Conservation (phyloP, 164 flowering plant species). For the Buxus sempervirens region DNA sequence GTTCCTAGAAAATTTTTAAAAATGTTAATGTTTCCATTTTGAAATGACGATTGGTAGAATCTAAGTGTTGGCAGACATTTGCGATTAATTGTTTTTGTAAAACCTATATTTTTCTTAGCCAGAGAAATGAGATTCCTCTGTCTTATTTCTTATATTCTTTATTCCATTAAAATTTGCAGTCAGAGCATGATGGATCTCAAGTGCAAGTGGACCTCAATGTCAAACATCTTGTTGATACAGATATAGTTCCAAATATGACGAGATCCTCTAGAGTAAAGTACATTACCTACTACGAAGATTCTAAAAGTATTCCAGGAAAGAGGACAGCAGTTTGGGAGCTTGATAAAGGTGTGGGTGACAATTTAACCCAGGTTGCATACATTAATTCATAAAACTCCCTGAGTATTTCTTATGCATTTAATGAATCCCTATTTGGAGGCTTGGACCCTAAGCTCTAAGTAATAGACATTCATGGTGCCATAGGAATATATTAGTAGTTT, state of each 20-base stretch:
- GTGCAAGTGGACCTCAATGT: constrained; percentile 79
- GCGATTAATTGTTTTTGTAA: neutral
- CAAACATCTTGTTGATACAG: constrained; percentile 57
- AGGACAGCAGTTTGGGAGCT: constrained; percentile 97
- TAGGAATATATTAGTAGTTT: too few species aligned
- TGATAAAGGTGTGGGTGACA: constrained; percentile 57
- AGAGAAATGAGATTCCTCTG: neutral
- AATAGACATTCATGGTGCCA: too few species aligned
- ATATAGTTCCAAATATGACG: constrained; percentile 89
- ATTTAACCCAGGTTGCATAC: too few species aligned
- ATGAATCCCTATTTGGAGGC: too few species aligned
- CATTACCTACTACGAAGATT: constrained; percentile 93
- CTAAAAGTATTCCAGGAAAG: constrained; percentile 86
- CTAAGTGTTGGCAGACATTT: neutral
- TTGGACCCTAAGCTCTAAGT: too few species aligned
- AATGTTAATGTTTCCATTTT: neutral
- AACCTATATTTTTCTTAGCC: neutral
- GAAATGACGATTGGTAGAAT: neutral
- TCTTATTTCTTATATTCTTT: too few species aligned
- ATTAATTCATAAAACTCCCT: too few species aligned
- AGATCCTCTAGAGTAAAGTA: constrained; percentile 76
- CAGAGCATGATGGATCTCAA: constrained; percentile 96
- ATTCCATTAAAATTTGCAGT: constrained; percentile 35
- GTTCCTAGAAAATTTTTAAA: too few species aligned
- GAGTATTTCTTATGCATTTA: too few species aligned